Evolutionary conservation across 768 basidiomycete genomes (phyloP).

Genomic region (Pulveroboletus sp.): DNA sequence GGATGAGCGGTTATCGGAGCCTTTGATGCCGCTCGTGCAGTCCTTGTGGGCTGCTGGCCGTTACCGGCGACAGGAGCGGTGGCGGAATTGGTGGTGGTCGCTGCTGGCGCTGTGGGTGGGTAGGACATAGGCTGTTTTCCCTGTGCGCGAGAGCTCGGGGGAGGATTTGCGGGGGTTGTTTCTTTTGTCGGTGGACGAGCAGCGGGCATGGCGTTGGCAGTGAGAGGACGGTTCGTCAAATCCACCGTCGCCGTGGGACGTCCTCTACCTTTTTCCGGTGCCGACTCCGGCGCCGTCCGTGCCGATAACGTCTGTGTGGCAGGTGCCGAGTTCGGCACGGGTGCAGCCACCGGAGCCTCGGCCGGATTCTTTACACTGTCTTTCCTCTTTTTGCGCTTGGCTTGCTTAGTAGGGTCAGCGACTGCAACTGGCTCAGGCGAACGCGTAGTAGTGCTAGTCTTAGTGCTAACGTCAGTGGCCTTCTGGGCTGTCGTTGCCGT

Average conservation of each 20-base stretch:
- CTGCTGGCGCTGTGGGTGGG: conserved; percentile 18
- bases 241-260: conserved; percentile 31
- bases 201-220: conserved; percentile 40
- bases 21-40: conserved; percentile 52
- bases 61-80: conserved; percentile 22
- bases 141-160: conserved; percentile 77
- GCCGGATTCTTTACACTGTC: conserved; percentile 22
- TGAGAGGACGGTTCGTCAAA: conserved; percentile 37
- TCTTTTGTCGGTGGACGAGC: conserved; percentile 37
- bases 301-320: conserved; percentile 20
- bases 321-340: conserved; percentile 28
- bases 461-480: conserved; percentile 20
- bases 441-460: conserved; percentile 26
- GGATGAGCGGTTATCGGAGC: conserved; percentile 50
- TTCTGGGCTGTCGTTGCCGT: conserved; percentile 4
- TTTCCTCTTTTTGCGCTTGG: conserved; percentile 46
- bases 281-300: conserved; percentile 30
- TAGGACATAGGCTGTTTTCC: conserved; percentile 94
- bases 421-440: conserved; percentile 18
- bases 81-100: conserved; percentile 35
- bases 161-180: conserved; percentile 34
- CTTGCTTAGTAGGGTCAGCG: conserved; percentile 19
- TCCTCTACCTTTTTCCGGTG: conserved; percentile 30
- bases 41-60: conserved; percentile 32
- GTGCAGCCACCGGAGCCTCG: conserved; percentile 20